These are phyloP conservation scores for Myriosclerotinia scirpicola DNA, from an alignment of 2,329 filamentous ascomycete genomes.

Conservation along the genomic window DNA sequence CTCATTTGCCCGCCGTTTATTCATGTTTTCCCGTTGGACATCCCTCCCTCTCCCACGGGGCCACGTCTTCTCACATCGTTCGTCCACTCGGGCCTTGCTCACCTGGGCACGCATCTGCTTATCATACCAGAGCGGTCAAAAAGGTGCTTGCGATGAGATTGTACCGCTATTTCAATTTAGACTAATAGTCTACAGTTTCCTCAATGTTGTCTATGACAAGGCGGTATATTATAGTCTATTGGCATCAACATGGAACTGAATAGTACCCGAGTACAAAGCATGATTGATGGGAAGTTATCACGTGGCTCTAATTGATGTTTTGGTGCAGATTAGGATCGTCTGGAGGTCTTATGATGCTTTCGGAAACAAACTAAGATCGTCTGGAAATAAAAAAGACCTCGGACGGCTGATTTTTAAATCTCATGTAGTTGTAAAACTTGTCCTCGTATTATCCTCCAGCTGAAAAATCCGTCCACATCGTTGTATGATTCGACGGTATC, in stretches of 20 bases:
- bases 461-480: neutral
- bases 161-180: neutral
- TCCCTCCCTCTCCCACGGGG: neutral
- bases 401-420: neutral
- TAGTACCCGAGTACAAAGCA: neutral
- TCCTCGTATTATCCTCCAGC: neutral
- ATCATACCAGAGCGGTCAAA: conserved; percentile 2
- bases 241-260: neutral
- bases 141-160: neutral
- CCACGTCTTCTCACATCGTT: neutral
- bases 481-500: neutral
- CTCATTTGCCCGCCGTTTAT: neutral
- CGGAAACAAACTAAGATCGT: neutral
- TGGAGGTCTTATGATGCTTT: neutral
- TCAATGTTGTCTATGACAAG: neutral
- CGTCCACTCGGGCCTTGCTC: neutral
- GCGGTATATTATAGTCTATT: neutral
- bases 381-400: neutral
- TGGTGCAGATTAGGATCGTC: conserved; percentile 3
- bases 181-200: neutral
- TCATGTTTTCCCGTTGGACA: neutral
- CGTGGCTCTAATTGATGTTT: neutral
- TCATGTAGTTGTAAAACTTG: neutral
- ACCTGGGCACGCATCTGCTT: neutral
- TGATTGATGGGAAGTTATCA: neutral